Evolutionary conservation across 2,329 filamentous ascomycete species (phyloP).

Genomic region (Dothiorella sarmentorum): DNA sequence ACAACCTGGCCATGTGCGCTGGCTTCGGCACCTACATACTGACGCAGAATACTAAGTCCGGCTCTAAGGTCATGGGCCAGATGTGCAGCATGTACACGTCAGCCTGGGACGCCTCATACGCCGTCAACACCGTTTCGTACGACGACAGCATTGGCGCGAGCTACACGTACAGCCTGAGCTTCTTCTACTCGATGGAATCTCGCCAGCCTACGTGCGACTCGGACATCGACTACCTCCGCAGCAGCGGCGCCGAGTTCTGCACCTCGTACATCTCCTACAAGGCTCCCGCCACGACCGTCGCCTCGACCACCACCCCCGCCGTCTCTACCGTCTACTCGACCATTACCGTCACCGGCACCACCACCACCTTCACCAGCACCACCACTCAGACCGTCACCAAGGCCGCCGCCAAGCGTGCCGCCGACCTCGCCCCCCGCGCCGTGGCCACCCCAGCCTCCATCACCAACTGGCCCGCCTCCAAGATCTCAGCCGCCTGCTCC

Average conservation of each 20-base stretch:
- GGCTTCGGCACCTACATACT: conserved; percentile 35
- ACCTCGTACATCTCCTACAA: background rate
- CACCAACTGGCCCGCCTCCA: background rate
- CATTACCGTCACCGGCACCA: background rate
- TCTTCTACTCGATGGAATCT: background rate
- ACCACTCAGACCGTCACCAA: background rate
- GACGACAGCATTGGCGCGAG: background rate
- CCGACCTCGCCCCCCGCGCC: background rate
- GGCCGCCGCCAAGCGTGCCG: background rate
- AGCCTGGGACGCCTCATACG: background rate
- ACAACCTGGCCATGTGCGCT: conserved; percentile 23
- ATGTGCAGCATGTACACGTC: conserved; percentile 20
- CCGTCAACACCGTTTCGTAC: background rate
- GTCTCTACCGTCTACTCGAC: background rate
- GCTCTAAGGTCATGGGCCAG: conserved; percentile 21
- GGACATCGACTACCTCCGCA: background rate
- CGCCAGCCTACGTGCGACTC: background rate
- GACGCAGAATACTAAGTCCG: conserved; percentile 23
- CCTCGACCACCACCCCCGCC: background rate
- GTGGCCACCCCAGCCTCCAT: background rate
- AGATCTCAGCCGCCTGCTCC: background rate
- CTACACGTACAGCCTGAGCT: conserved; percentile 3
- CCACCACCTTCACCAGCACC: background rate
- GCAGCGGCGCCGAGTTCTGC: background rate
- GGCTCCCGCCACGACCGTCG: background rate